Conservation (phyloP, 2,329 filamentous ascomycete genomes). For the Leptographium wingfieldii region DNA sequence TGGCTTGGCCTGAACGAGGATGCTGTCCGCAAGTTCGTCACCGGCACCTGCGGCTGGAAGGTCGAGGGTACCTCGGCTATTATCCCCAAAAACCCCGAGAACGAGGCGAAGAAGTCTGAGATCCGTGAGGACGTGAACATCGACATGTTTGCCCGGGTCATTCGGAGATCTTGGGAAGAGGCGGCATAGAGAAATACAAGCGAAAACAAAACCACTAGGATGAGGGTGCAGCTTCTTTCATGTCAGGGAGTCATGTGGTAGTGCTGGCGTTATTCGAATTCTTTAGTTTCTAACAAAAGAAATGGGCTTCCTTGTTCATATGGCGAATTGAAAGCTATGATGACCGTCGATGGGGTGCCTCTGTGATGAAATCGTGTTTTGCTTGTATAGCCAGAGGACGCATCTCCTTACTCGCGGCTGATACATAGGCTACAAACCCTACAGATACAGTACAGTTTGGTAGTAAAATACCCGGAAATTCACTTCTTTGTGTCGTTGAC, state of each 20-base stretch:
- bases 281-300: neutral
- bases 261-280: neutral
- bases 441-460: too few relatives aligned
- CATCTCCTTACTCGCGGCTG: too few relatives aligned
- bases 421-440: too few relatives aligned
- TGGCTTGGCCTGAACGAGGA: slow-evolving; percentile 60
- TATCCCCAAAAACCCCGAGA: slow-evolving; percentile 88
- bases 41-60: slow-evolving; percentile 77
- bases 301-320: neutral
- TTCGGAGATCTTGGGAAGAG: slow-evolving; percentile 79
- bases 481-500: too few relatives aligned
- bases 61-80: slow-evolving; percentile 57
- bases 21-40: slow-evolving; percentile 65
- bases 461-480: too few relatives aligned
- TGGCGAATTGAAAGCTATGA: too few relatives aligned
- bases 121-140: slow-evolving; percentile 92
- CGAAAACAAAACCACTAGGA: neutral
- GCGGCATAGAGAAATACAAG: slow-evolving; percentile 38
- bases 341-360: too few relatives aligned
- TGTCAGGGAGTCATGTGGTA: neutral
- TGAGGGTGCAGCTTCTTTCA: neutral
- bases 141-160: slow-evolving; percentile 69
- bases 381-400: too few relatives aligned
- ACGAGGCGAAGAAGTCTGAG: slow-evolving; percentile 91
- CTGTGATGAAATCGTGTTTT: too few relatives aligned